Conservation (phyloP, 2,329 filamentous ascomycete genomes). For the Aspergillus melleus region DNA sequence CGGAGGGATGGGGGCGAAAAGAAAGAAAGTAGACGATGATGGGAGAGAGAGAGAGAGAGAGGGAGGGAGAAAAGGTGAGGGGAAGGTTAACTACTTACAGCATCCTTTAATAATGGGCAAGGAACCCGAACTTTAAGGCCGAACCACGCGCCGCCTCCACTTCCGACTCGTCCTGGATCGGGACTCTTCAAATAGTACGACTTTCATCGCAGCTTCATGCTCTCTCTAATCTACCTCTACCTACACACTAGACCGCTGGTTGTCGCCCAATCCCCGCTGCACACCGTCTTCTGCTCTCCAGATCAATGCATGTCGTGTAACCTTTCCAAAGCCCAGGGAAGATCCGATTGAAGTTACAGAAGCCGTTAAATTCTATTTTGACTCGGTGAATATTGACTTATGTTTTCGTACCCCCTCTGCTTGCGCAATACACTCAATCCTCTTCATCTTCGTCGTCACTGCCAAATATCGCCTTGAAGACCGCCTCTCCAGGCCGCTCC, state of each 20-base stretch:
- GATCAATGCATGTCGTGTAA: background rate
- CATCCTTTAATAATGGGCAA: too few species aligned
- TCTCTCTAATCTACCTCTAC: background rate
- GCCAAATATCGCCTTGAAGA: constrained; percentile 92
- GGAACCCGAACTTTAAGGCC: too few species aligned
- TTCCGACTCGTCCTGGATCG: background rate
- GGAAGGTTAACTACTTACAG: background rate
- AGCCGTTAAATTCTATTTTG: background rate
- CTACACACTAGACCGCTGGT: constrained; percentile 2
- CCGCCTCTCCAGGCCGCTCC: constrained; percentile 71
- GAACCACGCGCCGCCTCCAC: background rate
- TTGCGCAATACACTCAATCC: constrained; percentile 15
- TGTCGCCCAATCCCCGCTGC: background rate
- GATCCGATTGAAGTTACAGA: background rate
- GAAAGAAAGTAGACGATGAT: background rate
- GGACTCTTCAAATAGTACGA: background rate
- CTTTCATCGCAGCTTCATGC: background rate
- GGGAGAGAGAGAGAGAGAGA: constrained; percentile 3
- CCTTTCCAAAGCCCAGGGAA: background rate
- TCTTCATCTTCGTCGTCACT: constrained; percentile 72
- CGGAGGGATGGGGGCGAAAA: background rate
- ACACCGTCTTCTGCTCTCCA: background rate
- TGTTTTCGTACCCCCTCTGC: background rate
- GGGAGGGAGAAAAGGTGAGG: background rate
- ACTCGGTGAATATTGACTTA: background rate